Evolutionary conservation across 2,329 filamentous ascomycete species (phyloP).

Genomic region (Xylaria arbuscula): DNA sequence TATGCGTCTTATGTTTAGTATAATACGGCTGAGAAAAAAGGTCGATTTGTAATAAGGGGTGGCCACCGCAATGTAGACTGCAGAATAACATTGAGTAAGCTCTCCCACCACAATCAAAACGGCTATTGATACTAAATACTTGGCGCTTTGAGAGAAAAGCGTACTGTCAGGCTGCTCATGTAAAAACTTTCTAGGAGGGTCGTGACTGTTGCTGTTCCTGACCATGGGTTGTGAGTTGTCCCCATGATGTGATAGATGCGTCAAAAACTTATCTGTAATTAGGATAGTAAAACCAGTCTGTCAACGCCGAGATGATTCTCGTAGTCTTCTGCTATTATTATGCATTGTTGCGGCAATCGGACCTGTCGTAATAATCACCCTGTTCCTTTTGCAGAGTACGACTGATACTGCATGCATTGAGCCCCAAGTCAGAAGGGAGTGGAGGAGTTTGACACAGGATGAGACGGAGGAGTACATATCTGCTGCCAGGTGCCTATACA

Average conservation of each 20-base stretch:
- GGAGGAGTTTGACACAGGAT: background rate
- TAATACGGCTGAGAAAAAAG: too few relatives aligned
- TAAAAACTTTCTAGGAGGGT: background rate
- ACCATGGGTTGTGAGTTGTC: background rate
- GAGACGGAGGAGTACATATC: too few relatives aligned
- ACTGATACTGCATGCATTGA: background rate
- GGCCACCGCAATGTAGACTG: background rate
- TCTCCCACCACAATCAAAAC: too few relatives aligned
- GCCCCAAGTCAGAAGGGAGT: background rate
- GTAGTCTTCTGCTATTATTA: background rate
- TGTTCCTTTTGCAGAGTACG: background rate
- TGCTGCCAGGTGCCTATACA: too few relatives aligned
- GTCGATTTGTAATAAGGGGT: background rate
- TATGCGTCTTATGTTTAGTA: too few relatives aligned
- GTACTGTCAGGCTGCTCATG: background rate
- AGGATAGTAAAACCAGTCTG: background rate
- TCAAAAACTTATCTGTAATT: background rate
- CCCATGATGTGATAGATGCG: background rate
- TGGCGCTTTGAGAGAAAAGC: background rate
- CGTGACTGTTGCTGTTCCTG: background rate
- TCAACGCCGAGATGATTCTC: background rate
- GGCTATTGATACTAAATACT: too few relatives aligned
- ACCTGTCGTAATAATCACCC: background rate
- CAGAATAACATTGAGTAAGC: too few relatives aligned
- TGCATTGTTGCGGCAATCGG: background rate